phyloP scores from a whole-genome alignment of 257 asterid genomes.

The Scutellaria baicalensis region DNA sequence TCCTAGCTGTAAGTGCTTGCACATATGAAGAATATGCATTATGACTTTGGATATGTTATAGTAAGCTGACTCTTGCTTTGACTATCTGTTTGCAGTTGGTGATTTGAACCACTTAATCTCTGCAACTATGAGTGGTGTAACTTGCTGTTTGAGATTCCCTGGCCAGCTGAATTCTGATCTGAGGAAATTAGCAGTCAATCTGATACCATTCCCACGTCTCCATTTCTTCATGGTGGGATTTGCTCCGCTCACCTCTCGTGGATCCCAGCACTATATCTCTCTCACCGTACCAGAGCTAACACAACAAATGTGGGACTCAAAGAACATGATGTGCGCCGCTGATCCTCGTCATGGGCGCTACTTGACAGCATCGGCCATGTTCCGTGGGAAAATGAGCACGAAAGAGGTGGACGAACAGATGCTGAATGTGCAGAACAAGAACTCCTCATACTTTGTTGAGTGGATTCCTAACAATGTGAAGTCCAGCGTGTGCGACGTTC shows the following conservation, averaged over 20 bases:
- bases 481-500: slow-evolving; percentile 79
- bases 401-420: slow-evolving; percentile 88
- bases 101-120: slow-evolving; percentile 83
- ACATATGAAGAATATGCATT: not conserved
- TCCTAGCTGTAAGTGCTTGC: slow-evolving; percentile 68
- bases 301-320: slow-evolving; percentile 88
- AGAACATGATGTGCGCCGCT: slow-evolving; percentile 96
- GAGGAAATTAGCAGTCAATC: slow-evolving; percentile 71
- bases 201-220: slow-evolving; percentile 88
- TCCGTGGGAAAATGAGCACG: slow-evolving; percentile 89
- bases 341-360: slow-evolving; percentile 90
- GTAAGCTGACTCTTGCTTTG: too few relatives aligned
- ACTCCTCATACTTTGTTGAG: slow-evolving; percentile 81
- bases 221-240: slow-evolving; percentile 95
- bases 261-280: slow-evolving; percentile 82
- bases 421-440: slow-evolving; percentile 91
- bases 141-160: slow-evolving; percentile 80
- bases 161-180: slow-evolving; percentile 86
- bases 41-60: not conserved
- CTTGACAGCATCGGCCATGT: slow-evolving; percentile 85
- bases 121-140: slow-evolving; percentile 89
- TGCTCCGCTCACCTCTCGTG: slow-evolving; percentile 86
- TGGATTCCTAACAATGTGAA: slow-evolving; percentile 91
- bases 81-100: slow-evolving; percentile 50
- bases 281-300: slow-evolving; percentile 84